These are phyloP conservation scores for Pyracantha coccinea DNA, from an alignment of 331 rosid genomes.

Conservation along the genomic window DNA sequence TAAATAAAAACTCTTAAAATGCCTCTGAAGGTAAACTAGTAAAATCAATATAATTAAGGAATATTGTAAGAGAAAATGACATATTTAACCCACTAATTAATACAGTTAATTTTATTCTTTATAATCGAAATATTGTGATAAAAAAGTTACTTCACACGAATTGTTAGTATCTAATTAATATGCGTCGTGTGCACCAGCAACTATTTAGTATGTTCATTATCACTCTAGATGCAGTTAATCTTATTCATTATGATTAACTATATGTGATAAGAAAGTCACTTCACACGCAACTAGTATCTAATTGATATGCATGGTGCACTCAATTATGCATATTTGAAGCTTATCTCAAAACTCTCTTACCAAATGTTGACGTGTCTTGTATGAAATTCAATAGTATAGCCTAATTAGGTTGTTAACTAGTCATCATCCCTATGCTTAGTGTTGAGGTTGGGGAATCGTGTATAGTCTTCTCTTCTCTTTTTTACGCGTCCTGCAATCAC, in stretches of 20 bases:
- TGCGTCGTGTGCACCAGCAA: background rate
- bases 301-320: too few relatives aligned
- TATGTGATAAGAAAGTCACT: too few relatives aligned
- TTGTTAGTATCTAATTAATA: background rate
- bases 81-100: too few relatives aligned
- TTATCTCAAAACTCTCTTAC: background rate
- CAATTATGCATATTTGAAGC: background rate
- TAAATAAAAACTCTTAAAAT: background rate
- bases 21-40: background rate
- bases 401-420: background rate
- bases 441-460: background rate
- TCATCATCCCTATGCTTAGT: background rate
- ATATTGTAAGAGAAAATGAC: background rate
- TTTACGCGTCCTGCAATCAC: background rate
- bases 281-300: too few relatives aligned
- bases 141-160: background rate
- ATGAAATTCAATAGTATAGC: background rate
- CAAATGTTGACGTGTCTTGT: background rate
- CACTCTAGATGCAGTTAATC: background rate
- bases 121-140: background rate
- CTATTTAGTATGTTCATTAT: too few relatives aligned
- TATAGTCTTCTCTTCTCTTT: background rate
- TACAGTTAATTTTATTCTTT: too few relatives aligned
- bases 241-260: too few relatives aligned
- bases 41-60: background rate